These are phyloP conservation scores for Lactifluus rugatus DNA, from an alignment of 768 basidiomycete species.

Conservation along the genomic window DNA sequence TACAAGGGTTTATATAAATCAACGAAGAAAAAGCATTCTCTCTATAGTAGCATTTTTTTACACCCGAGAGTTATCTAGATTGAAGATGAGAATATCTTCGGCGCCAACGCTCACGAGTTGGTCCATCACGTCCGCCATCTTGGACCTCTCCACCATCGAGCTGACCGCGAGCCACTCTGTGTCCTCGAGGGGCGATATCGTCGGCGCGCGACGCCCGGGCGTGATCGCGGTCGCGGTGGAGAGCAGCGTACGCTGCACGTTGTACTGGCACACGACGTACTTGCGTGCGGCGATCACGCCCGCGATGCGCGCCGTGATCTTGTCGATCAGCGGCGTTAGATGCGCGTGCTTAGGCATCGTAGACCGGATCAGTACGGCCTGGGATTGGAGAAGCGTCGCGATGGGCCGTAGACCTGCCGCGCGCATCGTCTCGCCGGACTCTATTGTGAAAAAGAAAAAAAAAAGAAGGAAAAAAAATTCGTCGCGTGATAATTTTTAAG, in stretches of 20 bases:
- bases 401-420: conserved; percentile 94
- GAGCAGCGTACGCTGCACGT: conserved; percentile 61
- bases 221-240: conserved; percentile 58
- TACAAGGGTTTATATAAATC: no score
- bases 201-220: conserved; percentile 84
- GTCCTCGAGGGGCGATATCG: conserved; percentile 75
- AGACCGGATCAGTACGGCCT: conserved; percentile 91
- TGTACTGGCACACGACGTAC: conserved; percentile 90
- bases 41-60: conserved; percentile 25
- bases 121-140: conserved; percentile 81
- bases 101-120: conserved; percentile 73
- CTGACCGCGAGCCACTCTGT: conserved; percentile 87
- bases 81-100: conserved; percentile 83
- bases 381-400: conserved; percentile 72
- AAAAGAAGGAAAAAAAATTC: no score
- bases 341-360: conserved; percentile 51
- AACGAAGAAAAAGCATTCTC: no score
- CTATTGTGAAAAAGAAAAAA: conserved; percentile 30
- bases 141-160: conserved; percentile 83
- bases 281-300: conserved; percentile 83
- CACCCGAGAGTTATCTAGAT: conserved; percentile 89
- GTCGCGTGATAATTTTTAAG: no score
- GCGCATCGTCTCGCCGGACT: conserved; percentile 99
- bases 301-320: conserved; percentile 79
- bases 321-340: conserved; percentile 56